These are phyloP conservation scores for Pichia sp. DNA, from an alignment of 1,139 yeast genomes.

Conservation along the genomic window DNA sequence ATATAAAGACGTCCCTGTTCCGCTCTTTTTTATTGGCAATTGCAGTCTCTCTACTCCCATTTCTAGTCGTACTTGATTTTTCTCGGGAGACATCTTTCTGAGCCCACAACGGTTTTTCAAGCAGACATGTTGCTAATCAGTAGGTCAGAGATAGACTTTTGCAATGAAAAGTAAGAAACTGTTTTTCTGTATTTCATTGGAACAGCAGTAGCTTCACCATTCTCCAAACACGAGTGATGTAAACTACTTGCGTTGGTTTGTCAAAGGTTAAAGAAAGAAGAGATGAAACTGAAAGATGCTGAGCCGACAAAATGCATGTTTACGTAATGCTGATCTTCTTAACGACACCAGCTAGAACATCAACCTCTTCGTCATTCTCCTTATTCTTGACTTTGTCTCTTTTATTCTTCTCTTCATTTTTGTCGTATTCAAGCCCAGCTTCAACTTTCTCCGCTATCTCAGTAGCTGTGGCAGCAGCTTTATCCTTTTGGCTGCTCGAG, in stretches of 20 bases:
- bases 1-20: conserved; percentile 3
- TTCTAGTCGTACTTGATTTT: background rate
- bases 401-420: background rate
- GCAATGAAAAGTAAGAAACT: conserved; percentile 8
- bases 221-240: too few species aligned
- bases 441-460: background rate
- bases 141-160: conserved; percentile 8
- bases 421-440: background rate
- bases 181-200: conserved; percentile 1
- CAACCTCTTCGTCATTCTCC: conserved; percentile 14
- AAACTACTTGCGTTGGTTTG: too few species aligned
- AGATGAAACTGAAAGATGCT: background rate
- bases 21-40: background rate
- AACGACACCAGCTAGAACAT: conserved; percentile 25
- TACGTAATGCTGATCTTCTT: conserved; percentile 15
- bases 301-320: background rate
- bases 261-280: too few species aligned
- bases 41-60: background rate
- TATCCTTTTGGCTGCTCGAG: background rate
- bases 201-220: too few species aligned
- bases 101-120: conserved; percentile 13
- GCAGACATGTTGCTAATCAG: conserved; percentile 3
- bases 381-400: too few species aligned
- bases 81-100: background rate
- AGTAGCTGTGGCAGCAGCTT: background rate